A percentile compares a stretch with the other conserved stretches of the same genome.
Evolutionary conservation across 371 early-diverging fungal genomes (phyloP).

Genomic region (Rhizomucor miehei): DNA sequence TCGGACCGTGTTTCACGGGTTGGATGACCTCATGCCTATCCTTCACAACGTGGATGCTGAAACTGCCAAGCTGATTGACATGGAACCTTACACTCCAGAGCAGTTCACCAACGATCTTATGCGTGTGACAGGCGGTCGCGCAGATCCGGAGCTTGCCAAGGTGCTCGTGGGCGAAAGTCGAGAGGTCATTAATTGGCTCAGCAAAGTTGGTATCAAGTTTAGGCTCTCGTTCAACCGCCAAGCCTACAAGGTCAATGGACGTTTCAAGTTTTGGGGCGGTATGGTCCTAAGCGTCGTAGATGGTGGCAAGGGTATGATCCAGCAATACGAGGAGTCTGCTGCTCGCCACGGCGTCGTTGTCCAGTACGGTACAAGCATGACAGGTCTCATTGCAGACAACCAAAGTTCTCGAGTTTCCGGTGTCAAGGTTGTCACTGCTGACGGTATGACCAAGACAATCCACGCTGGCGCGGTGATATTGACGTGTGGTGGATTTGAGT

Average conservation of each 20-base stretch:
- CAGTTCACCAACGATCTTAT: conserved; percentile 13
- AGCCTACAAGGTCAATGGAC: conserved; percentile 18
- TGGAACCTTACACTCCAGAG: conserved; percentile 18
- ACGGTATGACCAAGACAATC: neutral
- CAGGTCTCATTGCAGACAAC: neutral
- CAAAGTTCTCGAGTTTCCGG: conserved; percentile 2
- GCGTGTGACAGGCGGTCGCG: conserved; percentile 17
- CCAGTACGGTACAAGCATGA: conserved; percentile 10
- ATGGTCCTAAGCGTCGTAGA: conserved; percentile 12
- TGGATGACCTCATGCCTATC: conserved; percentile 16
- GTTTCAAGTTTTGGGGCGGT: conserved; percentile 22
- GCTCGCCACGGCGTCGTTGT: conserved; percentile 8
- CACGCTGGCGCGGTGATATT: conserved; percentile 10
- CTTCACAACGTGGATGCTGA: conserved; percentile 13
- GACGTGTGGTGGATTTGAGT: conserved; percentile 19
- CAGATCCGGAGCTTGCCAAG: conserved; percentile 13
- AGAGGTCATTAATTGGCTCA: conserved; percentile 12
- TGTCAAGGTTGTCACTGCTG: neutral
- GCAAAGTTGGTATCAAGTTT: conserved; percentile 13
- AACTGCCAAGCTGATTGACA: conserved; percentile 12
- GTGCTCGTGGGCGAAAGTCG: conserved; percentile 9
- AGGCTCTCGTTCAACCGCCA: conserved; percentile 17
- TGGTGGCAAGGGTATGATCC: conserved; percentile 17
- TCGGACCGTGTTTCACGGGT: conserved; percentile 15
- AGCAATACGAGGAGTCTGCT: conserved; percentile 9